Base-by-base conservation (phyloP, 2,329 filamentous ascomycete genomes). In the Leptodontidium sp. region DNA sequence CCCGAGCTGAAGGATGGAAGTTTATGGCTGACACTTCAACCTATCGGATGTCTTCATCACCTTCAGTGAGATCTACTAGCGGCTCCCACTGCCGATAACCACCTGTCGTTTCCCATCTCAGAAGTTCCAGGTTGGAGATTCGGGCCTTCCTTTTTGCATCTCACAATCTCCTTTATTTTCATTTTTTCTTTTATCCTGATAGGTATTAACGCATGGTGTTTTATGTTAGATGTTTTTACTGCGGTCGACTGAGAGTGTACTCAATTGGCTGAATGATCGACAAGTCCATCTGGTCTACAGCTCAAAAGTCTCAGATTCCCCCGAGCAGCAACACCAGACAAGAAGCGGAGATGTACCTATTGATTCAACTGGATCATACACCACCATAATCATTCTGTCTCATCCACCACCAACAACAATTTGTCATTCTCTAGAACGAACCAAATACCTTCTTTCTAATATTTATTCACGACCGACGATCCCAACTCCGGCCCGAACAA, bases 261-360 rank as follows among this genome's bases (percentile, higher is more conserved):
- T 12, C 29, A 15, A 40, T 40, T 59, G 32, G 32, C 35, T 58
- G 57, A 21, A 17, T 12, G 21, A 45, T 43, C 57, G 38, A 59
- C 21, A 59, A 15, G 38, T 59, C 45, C 53, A 40, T 58, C 38
- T 26, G 17, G n/a, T n/a, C 17, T 40, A 1, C 55, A 40, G 40
- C n/a, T 40, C 35, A 15, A 43, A 45, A 24, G 57, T 59, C 57
- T 59, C 57, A 43, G 57, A 43, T 59, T n/a, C 45, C 35, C 57
- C 57, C 5, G 21, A 24, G n/a, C 47, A 50, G n/a, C 32, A 35
- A 35, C 5, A 35, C 32, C 4, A 4, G 32, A 35, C 32, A 21
- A 21, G 32, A 40, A 40, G 24, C 50, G 8, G 50, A 29, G 24
- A 29, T 53, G 12, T 8, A 29, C 47, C 14, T 58, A 40, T 38